Evolutionary conservation across 305 asterid species (phyloP), one percentile per base, ranked within the genome.

Genomic region (Fraxinus floribunda): DNA sequence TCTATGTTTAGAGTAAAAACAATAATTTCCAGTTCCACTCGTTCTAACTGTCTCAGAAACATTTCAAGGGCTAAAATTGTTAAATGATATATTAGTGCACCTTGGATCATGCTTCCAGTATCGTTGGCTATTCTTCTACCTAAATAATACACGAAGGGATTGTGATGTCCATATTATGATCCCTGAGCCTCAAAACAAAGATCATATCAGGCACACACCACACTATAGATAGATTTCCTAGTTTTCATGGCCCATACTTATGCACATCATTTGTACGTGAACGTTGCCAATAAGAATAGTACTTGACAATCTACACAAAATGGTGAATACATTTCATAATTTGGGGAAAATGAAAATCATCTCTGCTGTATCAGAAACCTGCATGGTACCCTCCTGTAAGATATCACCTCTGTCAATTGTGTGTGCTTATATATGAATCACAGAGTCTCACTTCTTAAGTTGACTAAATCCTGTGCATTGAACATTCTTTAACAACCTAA

Each of bases 131-230:
- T 70, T 30, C 39, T 29, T 29, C 38, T 70, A 70, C 75, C 75
- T 70, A 70, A 30, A 4, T 29, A 70, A 70, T 70, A 70, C 75
- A 70, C 20, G 75, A 70, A 70, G 15, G 36, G 30, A 29, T 30
- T 70, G 39, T 10, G 39, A 70, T 68, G 11, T 70, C 34, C 39
- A 26, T 35, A 70, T 29, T 70, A 70, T 29, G 38, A 70, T 70
- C 18, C 75, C 75, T 30, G 71, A 15, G 75, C 39, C 20, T 70
- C 75, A 30, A 70, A 70, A 70, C 75, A 26, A 68, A 68, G 75
- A n/a, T 68, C 36, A 13, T 68, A 11, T 34, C 75, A 24, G 32
- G 74, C 15, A 26, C 11, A 10, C 20, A 29, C 18, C 38, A 1
- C 2, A 26, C 22, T 34, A 70, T 26, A 13, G 39, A 70, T n/a